These are phyloP conservation scores for Suillus subaureus DNA, from an alignment of 768 basidiomycete genomes.

Conservation along the genomic window DNA sequence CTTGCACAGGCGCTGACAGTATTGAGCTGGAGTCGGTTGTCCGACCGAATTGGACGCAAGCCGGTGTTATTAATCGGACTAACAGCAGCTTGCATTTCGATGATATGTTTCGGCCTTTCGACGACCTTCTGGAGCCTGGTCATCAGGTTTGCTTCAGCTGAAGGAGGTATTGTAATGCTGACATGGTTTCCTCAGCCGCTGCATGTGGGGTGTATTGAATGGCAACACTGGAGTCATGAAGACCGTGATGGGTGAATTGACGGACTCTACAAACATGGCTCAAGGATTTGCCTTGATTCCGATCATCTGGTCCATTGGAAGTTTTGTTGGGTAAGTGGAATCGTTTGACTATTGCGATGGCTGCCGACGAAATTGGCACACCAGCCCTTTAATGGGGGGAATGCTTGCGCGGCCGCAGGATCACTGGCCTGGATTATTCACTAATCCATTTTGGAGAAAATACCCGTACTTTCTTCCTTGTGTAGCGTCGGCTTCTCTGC, in stretches of 20 bases:
- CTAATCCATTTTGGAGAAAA: constrained; percentile 37
- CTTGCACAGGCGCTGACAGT: constrained; percentile 57
- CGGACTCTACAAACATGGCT: constrained; percentile 43
- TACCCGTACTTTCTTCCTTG: constrained; percentile 44
- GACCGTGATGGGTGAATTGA: constrained; percentile 66
- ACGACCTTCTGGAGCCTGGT: constrained; percentile 55
- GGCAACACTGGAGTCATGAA: constrained; percentile 72
- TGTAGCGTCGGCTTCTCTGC: constrained; percentile 20
- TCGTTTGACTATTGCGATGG: background rate
- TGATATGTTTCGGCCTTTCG: constrained; percentile 64
- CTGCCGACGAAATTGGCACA: constrained; percentile 26
- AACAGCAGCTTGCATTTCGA: constrained; percentile 52
- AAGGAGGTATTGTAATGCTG: constrained; percentile 7
- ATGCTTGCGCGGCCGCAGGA: constrained; percentile 58
- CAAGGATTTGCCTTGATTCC: constrained; percentile 31
- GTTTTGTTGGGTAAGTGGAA: constrained; percentile 35
- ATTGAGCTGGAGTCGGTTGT: constrained; percentile 65
- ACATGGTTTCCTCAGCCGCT: constrained; percentile 42
- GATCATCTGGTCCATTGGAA: constrained; percentile 28
- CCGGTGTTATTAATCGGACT: constrained; percentile 61
- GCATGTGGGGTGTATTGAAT: constrained; percentile 57
- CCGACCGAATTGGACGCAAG: constrained; percentile 61
- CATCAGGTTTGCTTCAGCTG: constrained; percentile 43
- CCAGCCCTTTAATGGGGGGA: constrained; percentile 65
- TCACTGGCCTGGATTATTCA: constrained; percentile 51